These are phyloP conservation scores for Trypanosoma scelopori DNA, from an alignment of 208 protist genomes.

Conservation along the genomic window DNA sequence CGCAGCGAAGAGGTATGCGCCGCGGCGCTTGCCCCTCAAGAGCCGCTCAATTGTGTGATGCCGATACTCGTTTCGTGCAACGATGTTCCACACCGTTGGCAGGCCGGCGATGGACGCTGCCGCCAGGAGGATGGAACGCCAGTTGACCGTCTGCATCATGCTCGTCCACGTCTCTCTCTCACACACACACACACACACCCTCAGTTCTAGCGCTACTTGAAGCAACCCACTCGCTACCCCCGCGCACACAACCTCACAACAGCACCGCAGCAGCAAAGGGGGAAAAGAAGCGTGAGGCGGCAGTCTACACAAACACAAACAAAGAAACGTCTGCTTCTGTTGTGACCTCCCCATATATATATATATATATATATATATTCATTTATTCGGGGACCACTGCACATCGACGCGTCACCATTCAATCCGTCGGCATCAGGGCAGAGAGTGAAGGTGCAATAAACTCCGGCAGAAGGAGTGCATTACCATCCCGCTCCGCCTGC, in stretches of 20 bases:
- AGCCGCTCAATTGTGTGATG: constrained; percentile 70
- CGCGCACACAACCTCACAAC: background rate
- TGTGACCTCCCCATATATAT: too few relatives aligned
- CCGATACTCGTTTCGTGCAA: constrained; percentile 88
- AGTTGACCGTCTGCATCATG: constrained; percentile 23
- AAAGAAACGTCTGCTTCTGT: too few relatives aligned
- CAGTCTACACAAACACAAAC: background rate
- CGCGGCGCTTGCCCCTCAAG: constrained; percentile 36
- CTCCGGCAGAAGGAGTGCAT: constrained; percentile 38
- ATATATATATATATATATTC: too few relatives aligned
- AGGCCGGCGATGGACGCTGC: constrained; percentile 54
- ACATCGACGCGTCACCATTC: too few relatives aligned
- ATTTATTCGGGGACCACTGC: too few relatives aligned
- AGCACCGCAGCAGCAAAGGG: constrained; percentile 2
- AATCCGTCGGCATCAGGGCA: constrained; percentile 31
- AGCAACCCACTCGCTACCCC: too few relatives aligned
- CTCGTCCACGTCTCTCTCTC: background rate
- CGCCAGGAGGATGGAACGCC: constrained; percentile 41
- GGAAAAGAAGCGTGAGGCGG: background rate
- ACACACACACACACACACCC: too few relatives aligned
- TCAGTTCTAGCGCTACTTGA: too few relatives aligned
- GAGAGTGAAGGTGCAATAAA: constrained; percentile 69
- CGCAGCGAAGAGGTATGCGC: constrained; percentile 85
- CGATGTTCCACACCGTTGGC: constrained; percentile 89
- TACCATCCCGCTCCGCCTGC: constrained; percentile 30